Evolutionary conservation across 352 stramenopile species (phyloP).

Genomic region (Globisporangium middletonii): DNA sequence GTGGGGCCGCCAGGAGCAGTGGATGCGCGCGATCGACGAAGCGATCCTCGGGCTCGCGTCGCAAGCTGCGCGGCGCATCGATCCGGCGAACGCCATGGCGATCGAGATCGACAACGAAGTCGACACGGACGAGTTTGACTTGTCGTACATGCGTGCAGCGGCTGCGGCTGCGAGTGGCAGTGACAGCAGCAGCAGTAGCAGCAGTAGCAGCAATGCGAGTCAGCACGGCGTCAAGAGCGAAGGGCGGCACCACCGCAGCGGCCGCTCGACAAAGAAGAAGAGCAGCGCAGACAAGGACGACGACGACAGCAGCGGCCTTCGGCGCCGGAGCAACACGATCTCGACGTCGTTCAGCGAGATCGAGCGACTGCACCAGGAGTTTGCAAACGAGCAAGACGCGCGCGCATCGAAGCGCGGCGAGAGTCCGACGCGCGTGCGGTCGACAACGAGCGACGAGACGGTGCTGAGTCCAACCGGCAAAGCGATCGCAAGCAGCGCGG

Average conservation of each 20-base stretch:
- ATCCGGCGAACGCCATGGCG: constrained; percentile 64
- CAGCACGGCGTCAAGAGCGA: constrained; percentile 9
- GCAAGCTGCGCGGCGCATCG: constrained; percentile 52
- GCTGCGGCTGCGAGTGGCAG: constrained; percentile 8
- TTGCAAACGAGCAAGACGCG: constrained; percentile 20
- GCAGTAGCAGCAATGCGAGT: constrained; percentile 12
- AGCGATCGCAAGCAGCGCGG: neutral
- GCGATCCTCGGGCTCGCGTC: constrained; percentile 59
- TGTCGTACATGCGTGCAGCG: constrained; percentile 34
- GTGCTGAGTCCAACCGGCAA: constrained; percentile 2
- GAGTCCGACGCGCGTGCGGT: neutral
- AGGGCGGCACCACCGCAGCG: neutral
- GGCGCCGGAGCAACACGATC: constrained; percentile 30
- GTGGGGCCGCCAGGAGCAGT: constrained; percentile 83
- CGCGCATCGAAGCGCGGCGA: neutral
- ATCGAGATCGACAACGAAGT: constrained; percentile 89
- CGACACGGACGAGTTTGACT: constrained; percentile 68
- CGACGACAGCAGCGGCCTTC: constrained; percentile 2
- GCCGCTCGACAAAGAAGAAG: neutral
- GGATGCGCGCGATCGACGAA: constrained; percentile 81
- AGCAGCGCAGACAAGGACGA: constrained; percentile 6
- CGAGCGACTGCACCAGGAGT: constrained; percentile 26
- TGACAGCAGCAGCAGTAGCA: constrained; percentile 25
- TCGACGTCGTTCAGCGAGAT: constrained; percentile 28
- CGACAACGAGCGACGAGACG: constrained; percentile 4